These are phyloP conservation scores for Abrus pulchellus DNA, from an alignment of 306 rosid genomes.

Conservation along the genomic window DNA sequence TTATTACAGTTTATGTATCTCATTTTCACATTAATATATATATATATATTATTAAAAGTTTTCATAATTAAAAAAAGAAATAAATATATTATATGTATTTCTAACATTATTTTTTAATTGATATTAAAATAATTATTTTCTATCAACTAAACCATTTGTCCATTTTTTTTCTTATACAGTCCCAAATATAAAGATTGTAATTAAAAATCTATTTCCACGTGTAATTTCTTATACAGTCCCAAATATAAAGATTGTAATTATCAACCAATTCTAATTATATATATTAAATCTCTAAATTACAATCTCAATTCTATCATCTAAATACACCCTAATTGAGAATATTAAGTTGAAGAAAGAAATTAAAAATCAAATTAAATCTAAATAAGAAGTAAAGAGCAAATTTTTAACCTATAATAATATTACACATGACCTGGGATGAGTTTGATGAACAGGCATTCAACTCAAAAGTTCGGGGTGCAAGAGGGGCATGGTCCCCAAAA, in stretches of 20 bases:
- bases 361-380: neutral
- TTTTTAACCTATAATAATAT: neutral
- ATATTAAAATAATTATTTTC: too few relatives aligned
- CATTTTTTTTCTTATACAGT: too few relatives aligned
- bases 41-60: too few relatives aligned
- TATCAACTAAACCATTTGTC: too few relatives aligned
- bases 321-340: neutral
- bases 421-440: neutral
- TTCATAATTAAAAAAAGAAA: too few relatives aligned
- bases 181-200: neutral
- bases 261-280: neutral
- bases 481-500: neutral
- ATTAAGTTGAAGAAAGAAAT: neutral
- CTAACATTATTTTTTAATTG: too few relatives aligned
- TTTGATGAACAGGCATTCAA: neutral
- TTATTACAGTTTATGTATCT: too few relatives aligned
- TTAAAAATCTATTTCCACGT: neutral
- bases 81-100: too few relatives aligned
- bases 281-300: neutral
- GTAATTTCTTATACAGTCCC: too few relatives aligned
- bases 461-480: neutral
- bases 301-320: neutral
- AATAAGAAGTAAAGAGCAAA: neutral
- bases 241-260: neutral
- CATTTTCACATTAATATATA: too few relatives aligned